Conservation (phyloP, 2,329 filamentous ascomycete species). For the Phymatotrichopsis omnivora region DNA sequence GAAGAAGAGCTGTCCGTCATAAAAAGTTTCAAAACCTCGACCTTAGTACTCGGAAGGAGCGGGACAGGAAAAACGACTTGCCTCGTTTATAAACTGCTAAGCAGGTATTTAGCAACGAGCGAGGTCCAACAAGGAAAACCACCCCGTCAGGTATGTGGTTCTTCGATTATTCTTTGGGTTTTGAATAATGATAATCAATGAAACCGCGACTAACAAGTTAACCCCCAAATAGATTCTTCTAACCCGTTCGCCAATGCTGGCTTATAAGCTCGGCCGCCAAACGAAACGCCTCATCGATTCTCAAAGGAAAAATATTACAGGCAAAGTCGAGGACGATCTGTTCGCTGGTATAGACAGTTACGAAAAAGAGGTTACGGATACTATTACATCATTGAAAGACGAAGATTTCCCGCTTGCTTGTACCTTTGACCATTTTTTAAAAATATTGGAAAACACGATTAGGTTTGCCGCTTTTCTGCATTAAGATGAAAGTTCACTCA, state of each 20-base stretch:
- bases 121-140: constrained; percentile 5
- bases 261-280: constrained; percentile 31
- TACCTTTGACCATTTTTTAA: constrained; percentile 32
- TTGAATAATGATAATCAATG: no score
- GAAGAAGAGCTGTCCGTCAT: constrained; percentile 32
- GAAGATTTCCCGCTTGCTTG: constrained; percentile 33
- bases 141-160: constrained; percentile 17
- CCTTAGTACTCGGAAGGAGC: constrained; percentile 33
- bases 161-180: no score
- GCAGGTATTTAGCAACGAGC: constrained; percentile 29
- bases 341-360: neutral
- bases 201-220: no score
- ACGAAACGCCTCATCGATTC: constrained; percentile 31
- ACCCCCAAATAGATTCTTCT: constrained; percentile 34
- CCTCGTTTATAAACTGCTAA: constrained; percentile 33
- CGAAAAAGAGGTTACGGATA: constrained; percentile 15
- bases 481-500: constrained; percentile 2
- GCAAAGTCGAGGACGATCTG: neutral
- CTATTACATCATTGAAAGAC: constrained; percentile 27
- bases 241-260: constrained; percentile 32
- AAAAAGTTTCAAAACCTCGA: constrained; percentile 30
- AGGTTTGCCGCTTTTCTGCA: constrained; percentile 24
- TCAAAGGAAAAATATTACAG: constrained; percentile 3
- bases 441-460: constrained; percentile 25
- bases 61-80: constrained; percentile 35